phyloP scores from a whole-genome alignment of 2,329 filamentous ascomycete species.

The Colletotrichum musae region DNA sequence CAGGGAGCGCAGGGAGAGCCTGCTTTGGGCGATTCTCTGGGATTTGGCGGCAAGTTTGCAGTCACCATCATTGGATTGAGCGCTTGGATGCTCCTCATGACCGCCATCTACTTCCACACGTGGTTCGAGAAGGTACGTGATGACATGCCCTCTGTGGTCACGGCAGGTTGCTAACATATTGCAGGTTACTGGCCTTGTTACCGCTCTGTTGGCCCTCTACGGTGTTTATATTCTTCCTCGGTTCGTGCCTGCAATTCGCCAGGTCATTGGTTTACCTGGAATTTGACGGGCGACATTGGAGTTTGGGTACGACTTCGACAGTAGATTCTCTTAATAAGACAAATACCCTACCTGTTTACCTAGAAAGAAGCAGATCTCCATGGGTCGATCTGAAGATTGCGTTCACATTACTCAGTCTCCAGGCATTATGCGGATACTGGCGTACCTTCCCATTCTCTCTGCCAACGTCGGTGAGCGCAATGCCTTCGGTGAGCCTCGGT shows the following conservation, averaged over 20 bases:
- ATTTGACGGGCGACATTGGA: constrained; percentile 52
- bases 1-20: constrained; percentile 29
- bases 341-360: background rate
- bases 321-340: background rate
- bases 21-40: constrained; percentile 48
- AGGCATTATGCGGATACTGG: no score
- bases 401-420: no score
- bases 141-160: no score
- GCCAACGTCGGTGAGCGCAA: background rate
- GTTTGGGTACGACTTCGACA: background rate
- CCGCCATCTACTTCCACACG: constrained; percentile 97
- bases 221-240: constrained; percentile 67
- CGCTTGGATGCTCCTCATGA: constrained; percentile 99
- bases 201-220: constrained; percentile 63
- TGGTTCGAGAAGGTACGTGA: constrained; percentile 92
- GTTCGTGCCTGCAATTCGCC: constrained; percentile 61
- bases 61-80: constrained; percentile 77
- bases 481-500: background rate
- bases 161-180: constrained; percentile 43
- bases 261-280: constrained; percentile 65
- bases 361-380: background rate
- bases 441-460: no score
- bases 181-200: constrained; percentile 68
- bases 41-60: constrained; percentile 69
- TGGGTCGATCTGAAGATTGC: no score